These are phyloP conservation scores for Xylaria nigripes DNA, from an alignment of 495 filamentous ascomycete species.

Conservation along the genomic window DNA sequence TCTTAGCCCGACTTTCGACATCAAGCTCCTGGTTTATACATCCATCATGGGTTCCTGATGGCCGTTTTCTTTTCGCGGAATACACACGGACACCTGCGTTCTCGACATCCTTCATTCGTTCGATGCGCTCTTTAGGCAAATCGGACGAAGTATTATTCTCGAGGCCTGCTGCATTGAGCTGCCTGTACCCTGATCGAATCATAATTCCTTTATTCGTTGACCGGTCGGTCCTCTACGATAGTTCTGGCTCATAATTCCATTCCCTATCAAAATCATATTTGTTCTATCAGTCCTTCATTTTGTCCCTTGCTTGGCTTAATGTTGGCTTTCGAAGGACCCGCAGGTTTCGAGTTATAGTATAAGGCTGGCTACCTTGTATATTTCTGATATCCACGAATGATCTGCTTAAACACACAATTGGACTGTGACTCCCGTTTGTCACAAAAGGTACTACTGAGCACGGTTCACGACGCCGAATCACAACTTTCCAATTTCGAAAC, in stretches of 20 bases:
- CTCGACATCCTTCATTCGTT: background rate
- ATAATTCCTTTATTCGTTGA: background rate
- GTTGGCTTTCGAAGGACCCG: background rate
- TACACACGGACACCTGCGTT: conserved; percentile 10
- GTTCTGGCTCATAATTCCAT: background rate
- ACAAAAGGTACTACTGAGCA: background rate
- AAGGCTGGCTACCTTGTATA: background rate
- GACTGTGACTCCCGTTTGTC: background rate
- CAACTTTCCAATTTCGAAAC: background rate
- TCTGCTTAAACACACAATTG: background rate
- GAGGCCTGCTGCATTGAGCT: conserved; percentile 2
- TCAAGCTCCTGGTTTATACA: background rate
- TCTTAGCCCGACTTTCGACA: background rate
- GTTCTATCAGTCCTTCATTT: background rate
- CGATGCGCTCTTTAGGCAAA: background rate
- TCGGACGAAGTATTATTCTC: background rate
- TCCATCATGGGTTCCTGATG: background rate
- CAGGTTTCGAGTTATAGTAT: background rate
- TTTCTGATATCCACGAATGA: background rate
- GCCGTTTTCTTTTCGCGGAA: conserved; percentile 5
- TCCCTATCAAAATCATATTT: background rate
- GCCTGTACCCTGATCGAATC: background rate
- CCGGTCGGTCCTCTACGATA: background rate
- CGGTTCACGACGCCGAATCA: background rate
- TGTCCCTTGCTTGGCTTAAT: background rate